These are phyloP conservation scores for Hylodesmum podocarpum DNA, from an alignment of 306 rosid genomes.

Conservation along the genomic window DNA sequence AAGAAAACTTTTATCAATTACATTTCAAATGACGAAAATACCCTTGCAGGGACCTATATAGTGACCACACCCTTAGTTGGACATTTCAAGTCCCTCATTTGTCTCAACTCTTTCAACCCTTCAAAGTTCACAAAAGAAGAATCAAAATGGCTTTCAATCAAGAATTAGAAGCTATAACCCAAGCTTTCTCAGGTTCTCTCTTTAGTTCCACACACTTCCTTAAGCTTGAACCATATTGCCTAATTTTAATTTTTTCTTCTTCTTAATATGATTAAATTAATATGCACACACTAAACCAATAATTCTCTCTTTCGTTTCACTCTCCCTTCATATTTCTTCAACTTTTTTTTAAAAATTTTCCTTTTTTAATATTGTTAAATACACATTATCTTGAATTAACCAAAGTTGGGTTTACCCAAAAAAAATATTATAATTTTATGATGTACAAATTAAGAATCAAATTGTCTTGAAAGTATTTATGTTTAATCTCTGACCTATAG, in stretches of 20 bases:
- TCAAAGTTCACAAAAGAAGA: not conserved
- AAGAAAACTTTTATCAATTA: not conserved
- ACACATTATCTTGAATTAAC: not conserved
- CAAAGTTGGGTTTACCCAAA: too few species aligned
- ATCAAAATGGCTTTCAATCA: slow-evolving; percentile 53
- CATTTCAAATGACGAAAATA: slow-evolving; percentile 39
- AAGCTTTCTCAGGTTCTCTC: slow-evolving; percentile 79
- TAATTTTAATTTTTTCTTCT: not conserved
- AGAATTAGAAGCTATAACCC: slow-evolving; percentile 59
- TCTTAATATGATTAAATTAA: too few species aligned
- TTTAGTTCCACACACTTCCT: not conserved
- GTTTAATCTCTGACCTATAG: too few species aligned
- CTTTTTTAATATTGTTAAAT: not conserved
- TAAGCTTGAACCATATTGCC: not conserved
- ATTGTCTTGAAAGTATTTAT: too few species aligned
- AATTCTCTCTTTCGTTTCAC: too few species aligned
- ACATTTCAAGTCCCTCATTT: not conserved
- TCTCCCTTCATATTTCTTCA: too few species aligned
- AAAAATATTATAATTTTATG: too few species aligned
- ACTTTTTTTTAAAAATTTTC: too few species aligned
- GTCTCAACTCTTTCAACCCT: not conserved
- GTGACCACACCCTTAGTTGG: not conserved
- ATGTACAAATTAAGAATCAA: too few species aligned
- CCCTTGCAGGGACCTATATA: slow-evolving; percentile 32
- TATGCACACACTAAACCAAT: too few species aligned